These are phyloP conservation scores for Starmera dryadoides DNA, from an alignment of 805 yeast species.

Conservation along the genomic window DNA sequence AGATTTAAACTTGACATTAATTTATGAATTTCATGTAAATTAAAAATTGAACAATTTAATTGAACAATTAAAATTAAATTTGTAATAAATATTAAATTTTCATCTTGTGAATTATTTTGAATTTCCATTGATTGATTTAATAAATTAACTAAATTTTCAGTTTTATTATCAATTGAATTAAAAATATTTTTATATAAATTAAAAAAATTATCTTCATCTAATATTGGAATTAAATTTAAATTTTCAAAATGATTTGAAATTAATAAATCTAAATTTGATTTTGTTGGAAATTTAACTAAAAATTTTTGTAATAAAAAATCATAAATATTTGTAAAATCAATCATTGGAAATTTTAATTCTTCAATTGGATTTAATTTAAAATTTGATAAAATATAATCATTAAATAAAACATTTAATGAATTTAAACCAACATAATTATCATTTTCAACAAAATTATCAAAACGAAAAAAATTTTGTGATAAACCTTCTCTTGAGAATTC, in stretches of 20 bases:
- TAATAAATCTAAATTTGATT: slow-evolving; percentile 17
- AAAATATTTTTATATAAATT: slow-evolving; percentile 12
- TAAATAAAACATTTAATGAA: slow-evolving; percentile 15
- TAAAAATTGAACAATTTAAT: slow-evolving; percentile 20
- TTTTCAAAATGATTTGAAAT: slow-evolving; percentile 20
- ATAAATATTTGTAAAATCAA: slow-evolving; percentile 15
- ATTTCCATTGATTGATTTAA: background rate
- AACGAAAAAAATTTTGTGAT: slow-evolving; percentile 15
- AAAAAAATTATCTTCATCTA: slow-evolving; percentile 18
- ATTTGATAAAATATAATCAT: slow-evolving; percentile 5
- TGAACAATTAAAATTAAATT: slow-evolving; percentile 36
- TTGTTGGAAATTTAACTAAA: slow-evolving; percentile 20
- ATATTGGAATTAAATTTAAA: slow-evolving; percentile 18
- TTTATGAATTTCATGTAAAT: slow-evolving; percentile 21
- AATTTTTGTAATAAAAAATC: slow-evolving; percentile 8
- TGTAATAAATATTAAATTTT: slow-evolving; percentile 24
- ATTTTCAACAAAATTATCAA: slow-evolving; percentile 15
- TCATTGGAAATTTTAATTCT: slow-evolving; percentile 22
- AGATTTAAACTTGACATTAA: slow-evolving; percentile 12
- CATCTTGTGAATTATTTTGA: slow-evolving; percentile 32
- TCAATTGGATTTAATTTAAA: slow-evolving; percentile 16
- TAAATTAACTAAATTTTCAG: slow-evolving; percentile 8
- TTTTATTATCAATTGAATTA: slow-evolving; percentile 11
- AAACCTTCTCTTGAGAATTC: background rate
- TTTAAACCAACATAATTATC: slow-evolving; percentile 19